Evolutionary conservation across 1,284 basidiomycete species (phyloP), one percentile per base, ranked within the genome.

Genomic region (Pseudozyma sp.): DNA sequence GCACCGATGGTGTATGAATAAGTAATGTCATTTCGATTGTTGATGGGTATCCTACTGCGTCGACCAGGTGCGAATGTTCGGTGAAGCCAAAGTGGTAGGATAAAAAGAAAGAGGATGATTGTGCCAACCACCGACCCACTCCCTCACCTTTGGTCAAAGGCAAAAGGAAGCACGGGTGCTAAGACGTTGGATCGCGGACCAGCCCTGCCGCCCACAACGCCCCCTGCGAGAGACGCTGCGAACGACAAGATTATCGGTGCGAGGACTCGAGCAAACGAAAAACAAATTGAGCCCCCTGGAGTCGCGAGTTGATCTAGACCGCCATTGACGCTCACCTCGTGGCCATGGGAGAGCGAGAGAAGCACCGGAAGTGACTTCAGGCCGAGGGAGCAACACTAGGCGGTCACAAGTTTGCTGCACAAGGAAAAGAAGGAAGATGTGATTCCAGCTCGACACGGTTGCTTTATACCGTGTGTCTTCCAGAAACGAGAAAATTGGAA

Each of bases 341-440:
- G 64, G 65, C 65, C 70, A 73, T 68, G 70, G 65, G 65, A 73
- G 61, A 44, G 70, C 65, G 40, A 34, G 8, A 19, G 45, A 69
- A 59, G 57, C 24, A 40, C 16, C 11, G 10, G 4, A 8, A 53
- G 24, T 7, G 7, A 16, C 52, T 55, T 49, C 56, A 62, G 63
- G 70, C 65, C 65, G 70, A 73, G 70, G 70, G 70, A 73, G 70
- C 70, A 73, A 73, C 70, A 73, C 70, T 67, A 73, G 70, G 65
- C 60, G 65, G 70, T 64, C 70, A 54, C 19, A 59, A 64, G 70
- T 73, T 73, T 73, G 70, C 70, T 73, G 70, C 70, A 73, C 70
- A 50, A 68, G 65, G 70, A 73, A 51, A 54, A 61, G 70, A 73
- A 68, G 70, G 46, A 70, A 72, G 61, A 51, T 56, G 17, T n/a